Conservation (phyloP, 805 yeast genomes). For the Metschnikowia cerradonensis region DNA sequence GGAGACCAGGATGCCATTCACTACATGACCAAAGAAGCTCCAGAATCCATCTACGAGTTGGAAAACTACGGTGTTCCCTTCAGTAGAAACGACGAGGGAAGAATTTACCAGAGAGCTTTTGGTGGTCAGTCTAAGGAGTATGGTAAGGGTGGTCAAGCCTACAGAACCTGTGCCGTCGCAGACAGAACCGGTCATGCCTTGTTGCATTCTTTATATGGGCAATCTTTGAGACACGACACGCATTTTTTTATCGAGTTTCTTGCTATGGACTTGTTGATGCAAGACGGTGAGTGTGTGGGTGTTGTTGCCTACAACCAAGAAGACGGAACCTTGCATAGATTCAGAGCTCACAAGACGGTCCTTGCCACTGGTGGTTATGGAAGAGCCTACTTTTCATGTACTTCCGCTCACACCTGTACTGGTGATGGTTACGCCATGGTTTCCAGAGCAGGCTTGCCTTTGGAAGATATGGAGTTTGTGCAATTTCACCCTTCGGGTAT, state of each 20-base stretch:
- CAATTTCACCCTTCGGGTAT: conserved; percentile 99
- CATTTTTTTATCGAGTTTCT: conserved; percentile 97
- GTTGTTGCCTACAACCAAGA: conserved; percentile 97
- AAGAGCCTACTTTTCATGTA: conserved; percentile 96
- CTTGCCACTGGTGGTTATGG: conserved; percentile 99
- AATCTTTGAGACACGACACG: conserved; percentile 92
- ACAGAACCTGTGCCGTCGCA: conserved; percentile 99
- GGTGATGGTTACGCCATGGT: conserved; percentile 99
- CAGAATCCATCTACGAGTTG: conserved; percentile 88
- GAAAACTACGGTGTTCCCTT: conserved; percentile 99
- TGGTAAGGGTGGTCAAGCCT: conserved; percentile 99
- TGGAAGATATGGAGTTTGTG: conserved; percentile 94
- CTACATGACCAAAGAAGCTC: conserved; percentile 98
- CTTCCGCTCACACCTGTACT: conserved; percentile 99
- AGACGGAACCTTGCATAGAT: conserved; percentile 97
- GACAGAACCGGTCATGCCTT: conserved; percentile 98
- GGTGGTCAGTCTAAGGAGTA: conserved; percentile 95
- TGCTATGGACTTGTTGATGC: conserved; percentile 90
- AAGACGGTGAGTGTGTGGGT: conserved; percentile 95
- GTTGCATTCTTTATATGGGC: conserved; percentile 93
- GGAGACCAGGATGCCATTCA: conserved; percentile 99
- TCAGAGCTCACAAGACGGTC: conserved; percentile 93
- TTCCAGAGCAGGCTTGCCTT: conserved; percentile 95
- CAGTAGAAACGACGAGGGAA: conserved; percentile 93
- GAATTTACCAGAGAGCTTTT: conserved; percentile 97